These are phyloP conservation scores for Pseudocercospora ulei DNA, from an alignment of 2,329 filamentous ascomycete genomes.

Conservation along the genomic window DNA sequence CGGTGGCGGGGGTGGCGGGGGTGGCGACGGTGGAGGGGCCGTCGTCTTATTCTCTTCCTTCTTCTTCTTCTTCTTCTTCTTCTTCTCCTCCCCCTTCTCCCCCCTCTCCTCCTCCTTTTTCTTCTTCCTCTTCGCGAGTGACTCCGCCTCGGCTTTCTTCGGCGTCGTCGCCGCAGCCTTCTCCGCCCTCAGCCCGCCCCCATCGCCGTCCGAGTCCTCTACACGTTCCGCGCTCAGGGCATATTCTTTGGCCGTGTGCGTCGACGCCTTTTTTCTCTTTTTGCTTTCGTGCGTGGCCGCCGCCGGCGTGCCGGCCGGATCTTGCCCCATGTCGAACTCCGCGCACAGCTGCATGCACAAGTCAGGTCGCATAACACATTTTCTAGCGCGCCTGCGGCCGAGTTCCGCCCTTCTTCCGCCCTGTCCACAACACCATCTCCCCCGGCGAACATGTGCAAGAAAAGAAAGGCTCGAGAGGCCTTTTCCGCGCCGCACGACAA, in stretches of 20 bases:
- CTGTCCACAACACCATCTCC: slow-evolving; percentile 14
- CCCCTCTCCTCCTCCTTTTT: no score
- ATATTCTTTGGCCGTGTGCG: slow-evolving; percentile 10
- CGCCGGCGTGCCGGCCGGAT: slow-evolving; percentile 9
- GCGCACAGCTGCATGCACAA: no score
- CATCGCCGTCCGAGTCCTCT: slow-evolving; percentile 32
- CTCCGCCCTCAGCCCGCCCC: slow-evolving; percentile 25
- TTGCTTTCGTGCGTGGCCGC: slow-evolving; percentile 19
- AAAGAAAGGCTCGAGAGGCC: slow-evolving; percentile 33
- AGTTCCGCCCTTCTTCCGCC: no score
- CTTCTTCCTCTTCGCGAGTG: slow-evolving; percentile 3
- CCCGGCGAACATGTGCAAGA: slow-evolving; percentile 26
- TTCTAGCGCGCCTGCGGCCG: no score
- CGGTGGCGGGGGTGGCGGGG: slow-evolving; percentile 6
- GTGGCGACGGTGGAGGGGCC: slow-evolving; percentile 1
- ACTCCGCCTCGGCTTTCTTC: background rate
- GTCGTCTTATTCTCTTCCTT: slow-evolving; percentile 13
- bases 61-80: slow-evolving; percentile 7
- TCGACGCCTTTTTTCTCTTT: slow-evolving; percentile 12
- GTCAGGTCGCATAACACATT: no score
- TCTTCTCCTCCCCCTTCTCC: background rate
- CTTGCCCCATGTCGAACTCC: slow-evolving; percentile 14
- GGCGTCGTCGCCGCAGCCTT: slow-evolving; percentile 7
- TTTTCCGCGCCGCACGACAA: slow-evolving; percentile 25
- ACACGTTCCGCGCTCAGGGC: slow-evolving; percentile 22